Base-by-base conservation (phyloP, 306 rosid genomes). In the Macrotyloma uniflorum region DNA sequence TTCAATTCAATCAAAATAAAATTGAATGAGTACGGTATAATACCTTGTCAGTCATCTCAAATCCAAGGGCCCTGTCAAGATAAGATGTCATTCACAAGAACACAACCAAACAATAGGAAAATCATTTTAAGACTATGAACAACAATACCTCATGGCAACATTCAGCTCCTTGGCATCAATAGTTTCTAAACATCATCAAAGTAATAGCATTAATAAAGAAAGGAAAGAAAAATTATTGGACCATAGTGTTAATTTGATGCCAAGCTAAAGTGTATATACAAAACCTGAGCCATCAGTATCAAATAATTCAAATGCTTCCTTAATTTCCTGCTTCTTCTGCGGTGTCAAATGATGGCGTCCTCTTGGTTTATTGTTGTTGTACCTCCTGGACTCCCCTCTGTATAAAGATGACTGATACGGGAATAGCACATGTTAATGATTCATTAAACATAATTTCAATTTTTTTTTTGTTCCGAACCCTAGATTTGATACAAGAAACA, bases 41-140 rank as follows among this genome's bases (percentile, higher is more conserved):
- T 88, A 95, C 99, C 96, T 91, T 93, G 54, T 95, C 99, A 10
- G 97, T 95, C 99, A 95, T 95, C 90, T 95, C 99, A 79, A 95
- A 93, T 55, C 98, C 99, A 71, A 95, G 98, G 50, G 99, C 99
- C 96, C 99, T 95, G 90, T 63, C 53, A 87, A 77, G 35, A 79
- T n/a, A 83, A 85, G 32, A 78, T 49, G 42, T 70, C 33, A 28
- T 74, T 80, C 20, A 64, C 22, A 46, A 50, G 33, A 77, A 64
- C 61, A 74, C 3, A 62, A 42, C 32, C 12, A 70, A 67, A 36
- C 3, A 67, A 82, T 59, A 66, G 65, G 46, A 40, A 4, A 75
- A 55, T 38, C 26, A 82, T 58, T 24, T 47, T 28, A 15, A 36
- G 59, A 28, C 20, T 45, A 43, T 23, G 62, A 75, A 78, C 53